Evolutionary conservation across 805 yeast genomes (phyloP), one percentile per base, ranked within the genome.

Genomic region (Candida tallmaniae): DNA sequence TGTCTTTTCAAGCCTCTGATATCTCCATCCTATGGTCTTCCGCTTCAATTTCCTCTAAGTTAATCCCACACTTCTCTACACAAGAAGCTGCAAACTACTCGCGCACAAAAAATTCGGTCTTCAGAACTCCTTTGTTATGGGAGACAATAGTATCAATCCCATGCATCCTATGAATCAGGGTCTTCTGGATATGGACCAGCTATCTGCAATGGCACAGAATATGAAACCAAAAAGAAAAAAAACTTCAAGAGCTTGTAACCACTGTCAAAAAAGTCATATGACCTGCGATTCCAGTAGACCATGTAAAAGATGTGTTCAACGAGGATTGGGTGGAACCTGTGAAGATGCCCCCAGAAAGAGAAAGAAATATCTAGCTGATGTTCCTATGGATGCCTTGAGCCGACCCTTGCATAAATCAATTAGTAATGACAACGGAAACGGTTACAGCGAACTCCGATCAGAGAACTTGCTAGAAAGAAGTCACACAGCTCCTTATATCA

Each of bases 261-360:
- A 89, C 59, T 90, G 98, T 53, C 88, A 89, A 40, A 76, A 78
- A 48, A 84, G 95, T 2, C 98, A 90, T 56, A 76, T 89, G 69
- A 85, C 97, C 0, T 90, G 98, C 57, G 96, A 89, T 47, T 75
- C 79, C 37, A 73, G 63, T 52, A 74, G 95, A 24, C 95, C 95
- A 0, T 90, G 98, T 50, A 70, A 72, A 35, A 58, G 96, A 32
- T 90, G 98, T 56, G 55, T 82, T 3, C 68, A 67, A 19, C 69
- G 87, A 49, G 90, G 89, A 0, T 59, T 87, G 11, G 73, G 70
- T 2, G 73, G 64, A 11, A 68, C 84, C 0, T 90, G 97, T 60
- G 76, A 75, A 21, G 97, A 93, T 61, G 96, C 96, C 4, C 93
- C 93, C 2, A 65, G 97, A 30, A 88, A 87, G 58, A 70, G 76